Evolutionary conservation across 768 basidiomycete species (phyloP).

Genomic region (Boletellus emodensis): DNA sequence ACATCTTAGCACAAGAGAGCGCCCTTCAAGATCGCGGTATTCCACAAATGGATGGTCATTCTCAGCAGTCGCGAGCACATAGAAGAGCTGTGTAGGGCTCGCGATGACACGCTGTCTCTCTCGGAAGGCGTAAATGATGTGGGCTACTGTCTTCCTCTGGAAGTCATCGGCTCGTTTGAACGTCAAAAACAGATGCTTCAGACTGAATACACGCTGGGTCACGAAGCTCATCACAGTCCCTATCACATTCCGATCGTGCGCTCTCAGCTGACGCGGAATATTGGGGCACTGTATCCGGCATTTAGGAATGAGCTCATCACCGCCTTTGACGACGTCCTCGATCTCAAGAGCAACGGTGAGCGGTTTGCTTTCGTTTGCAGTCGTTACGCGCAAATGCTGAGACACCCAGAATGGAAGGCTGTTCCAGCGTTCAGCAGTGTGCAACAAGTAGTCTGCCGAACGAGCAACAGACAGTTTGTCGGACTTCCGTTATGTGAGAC

Average conservation of each 20-base stretch:
- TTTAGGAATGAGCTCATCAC: conserved; percentile 42
- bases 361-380: neutral
- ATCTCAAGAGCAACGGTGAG: conserved; percentile 13
- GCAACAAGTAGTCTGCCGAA: conserved; percentile 36
- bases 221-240: conserved; percentile 21
- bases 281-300: conserved; percentile 36
- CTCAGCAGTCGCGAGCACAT: conserved; percentile 28
- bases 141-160: neutral
- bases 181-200: conserved; percentile 32
- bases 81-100: conserved; percentile 38
- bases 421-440: conserved; percentile 24
- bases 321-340: conserved; percentile 39
- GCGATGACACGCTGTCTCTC: conserved; percentile 34
- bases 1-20: conserved; percentile 20
- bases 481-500: conserved; percentile 45
- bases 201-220: conserved; percentile 35
- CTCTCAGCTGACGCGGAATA: conserved; percentile 34
- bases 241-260: conserved; percentile 31
- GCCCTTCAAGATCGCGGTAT: conserved; percentile 28
- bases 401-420: conserved; percentile 36
- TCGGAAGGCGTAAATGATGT: conserved; percentile 30
- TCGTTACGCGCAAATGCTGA: neutral
- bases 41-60: conserved; percentile 37
- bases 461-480: conserved; percentile 45
- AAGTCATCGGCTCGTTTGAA: neutral